These are phyloP conservation scores for Endoconidiophora laricicola DNA, from an alignment of 2,329 filamentous ascomycete species.

Conservation along the genomic window DNA sequence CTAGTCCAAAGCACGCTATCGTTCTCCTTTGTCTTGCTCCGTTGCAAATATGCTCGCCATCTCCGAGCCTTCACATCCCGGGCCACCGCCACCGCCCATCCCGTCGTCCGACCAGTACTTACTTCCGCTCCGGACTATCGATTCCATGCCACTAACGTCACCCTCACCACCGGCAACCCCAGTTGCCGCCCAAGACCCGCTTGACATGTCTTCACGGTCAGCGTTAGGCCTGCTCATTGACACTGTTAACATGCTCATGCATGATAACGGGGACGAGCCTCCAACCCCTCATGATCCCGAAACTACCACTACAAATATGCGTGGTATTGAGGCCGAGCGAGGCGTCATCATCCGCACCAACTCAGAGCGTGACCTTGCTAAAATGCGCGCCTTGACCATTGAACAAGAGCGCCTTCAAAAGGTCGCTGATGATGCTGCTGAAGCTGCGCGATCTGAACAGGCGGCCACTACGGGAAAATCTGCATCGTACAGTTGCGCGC, in stretches of 20 bases:
- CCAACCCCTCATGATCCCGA: conserved; percentile 54
- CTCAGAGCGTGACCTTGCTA: conserved; percentile 36
- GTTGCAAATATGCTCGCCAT: background rate
- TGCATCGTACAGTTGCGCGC: no score
- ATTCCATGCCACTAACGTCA: conserved; percentile 15
- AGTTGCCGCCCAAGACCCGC: conserved; percentile 19
- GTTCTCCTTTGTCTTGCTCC: no score
- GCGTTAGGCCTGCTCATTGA: conserved; percentile 68
- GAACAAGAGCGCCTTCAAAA: conserved; percentile 4
- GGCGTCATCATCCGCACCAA: conserved; percentile 40
- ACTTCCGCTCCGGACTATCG: conserved; percentile 10
- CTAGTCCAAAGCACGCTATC: no score
- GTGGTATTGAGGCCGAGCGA: conserved; percentile 45
- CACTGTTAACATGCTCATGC: conserved; percentile 53
- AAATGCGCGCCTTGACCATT: conserved; percentile 27
- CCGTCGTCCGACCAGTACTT: conserved; percentile 24
- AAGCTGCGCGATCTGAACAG: background rate
- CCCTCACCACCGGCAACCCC: conserved; percentile 14
- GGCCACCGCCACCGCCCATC: conserved; percentile 27
- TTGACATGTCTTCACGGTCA: conserved; percentile 47
- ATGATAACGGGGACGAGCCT: conserved; percentile 60
- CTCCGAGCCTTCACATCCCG: conserved; percentile 13
- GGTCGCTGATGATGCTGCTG: conserved; percentile 6
- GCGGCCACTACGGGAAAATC: conserved; percentile 3
- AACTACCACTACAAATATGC: conserved; percentile 48